Evolutionary conservation across 2,329 filamentous ascomycete genomes (phyloP).

Genomic region (Xylariaceae sp.): DNA sequence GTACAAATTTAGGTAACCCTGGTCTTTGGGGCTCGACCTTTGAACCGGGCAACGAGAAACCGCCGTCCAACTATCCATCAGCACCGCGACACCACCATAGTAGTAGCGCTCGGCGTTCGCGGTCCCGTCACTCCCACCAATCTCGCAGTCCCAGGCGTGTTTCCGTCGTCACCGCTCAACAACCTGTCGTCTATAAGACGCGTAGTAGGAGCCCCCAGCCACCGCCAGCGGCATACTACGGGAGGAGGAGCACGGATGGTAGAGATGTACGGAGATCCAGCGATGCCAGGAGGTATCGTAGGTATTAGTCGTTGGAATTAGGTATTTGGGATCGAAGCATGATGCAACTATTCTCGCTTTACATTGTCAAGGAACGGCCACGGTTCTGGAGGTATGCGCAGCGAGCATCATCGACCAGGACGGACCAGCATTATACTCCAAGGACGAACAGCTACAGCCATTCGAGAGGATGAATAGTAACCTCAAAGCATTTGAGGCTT

Average conservation of each 20-base stretch:
- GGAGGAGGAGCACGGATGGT: conserved; percentile 9
- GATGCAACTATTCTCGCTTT: too few species aligned
- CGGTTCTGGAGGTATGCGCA: too few species aligned
- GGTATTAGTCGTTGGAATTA: conserved; percentile 3
- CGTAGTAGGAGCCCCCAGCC: conserved; percentile 22
- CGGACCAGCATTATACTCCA: too few species aligned
- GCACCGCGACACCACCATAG: conserved; percentile 16
- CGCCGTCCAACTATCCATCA: conserved; percentile 8
- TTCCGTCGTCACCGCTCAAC: conserved; percentile 18
- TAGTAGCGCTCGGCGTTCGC: conserved; percentile 18
- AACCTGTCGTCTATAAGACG: conserved; percentile 20
- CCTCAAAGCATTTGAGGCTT: too few species aligned
- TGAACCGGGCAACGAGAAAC: conserved; percentile 25
- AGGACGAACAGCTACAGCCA: too few species aligned
- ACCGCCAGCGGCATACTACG: conserved; percentile 23
- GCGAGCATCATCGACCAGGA: too few species aligned
- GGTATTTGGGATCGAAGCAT: too few species aligned
- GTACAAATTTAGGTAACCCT: conserved; percentile 35
- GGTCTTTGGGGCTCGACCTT: conserved; percentile 25
- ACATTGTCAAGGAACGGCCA: too few species aligned
- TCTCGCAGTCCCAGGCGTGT: conserved; percentile 13
- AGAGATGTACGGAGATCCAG: conserved; percentile 20
- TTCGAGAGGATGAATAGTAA: too few species aligned
- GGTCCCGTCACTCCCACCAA: conserved; percentile 15
- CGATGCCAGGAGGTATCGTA: conserved; percentile 20